Evolutionary conservation across 225 moss, liverwort and hornwort species (phyloP).

Genomic region (Anthoceros angustus): DNA sequence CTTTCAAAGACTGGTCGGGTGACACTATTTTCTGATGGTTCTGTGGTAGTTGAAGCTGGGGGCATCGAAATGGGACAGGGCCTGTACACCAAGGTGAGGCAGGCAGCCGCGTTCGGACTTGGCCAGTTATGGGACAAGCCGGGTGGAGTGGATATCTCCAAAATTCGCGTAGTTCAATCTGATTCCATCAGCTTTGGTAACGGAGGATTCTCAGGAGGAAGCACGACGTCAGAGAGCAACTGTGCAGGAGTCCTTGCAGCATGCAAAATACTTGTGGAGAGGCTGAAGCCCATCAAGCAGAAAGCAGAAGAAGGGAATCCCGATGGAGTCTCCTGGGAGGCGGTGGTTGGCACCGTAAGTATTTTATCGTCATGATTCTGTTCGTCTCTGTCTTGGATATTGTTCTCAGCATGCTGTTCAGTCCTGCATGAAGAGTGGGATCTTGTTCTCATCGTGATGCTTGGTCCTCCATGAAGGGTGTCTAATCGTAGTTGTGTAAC

Average conservation of each 20-base stretch:
- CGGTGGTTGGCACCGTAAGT: constrained; percentile 8
- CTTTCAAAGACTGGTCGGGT: constrained; percentile 24
- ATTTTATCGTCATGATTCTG: not conserved
- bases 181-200: constrained; percentile 46
- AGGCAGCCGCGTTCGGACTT: constrained; percentile 44
- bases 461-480: not conserved
- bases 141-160: constrained; percentile 25
- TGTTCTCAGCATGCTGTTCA: not conserved
- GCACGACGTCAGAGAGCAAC: constrained; percentile 47
- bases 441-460: constrained; percentile 16
- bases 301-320: constrained; percentile 12
- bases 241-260: constrained; percentile 36
- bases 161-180: constrained; percentile 47
- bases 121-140: constrained; percentile 38
- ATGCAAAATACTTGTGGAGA: constrained; percentile 38
- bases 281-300: constrained; percentile 27
- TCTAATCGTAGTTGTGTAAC: not conserved
- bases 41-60: constrained; percentile 42
- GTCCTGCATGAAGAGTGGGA: constrained; percentile 7
- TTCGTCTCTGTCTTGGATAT: not conserved
- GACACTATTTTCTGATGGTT: constrained; percentile 42
- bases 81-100: constrained; percentile 56
- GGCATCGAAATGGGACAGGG: constrained; percentile 82
- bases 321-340: constrained; percentile 16
- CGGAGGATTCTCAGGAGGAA: constrained; percentile 23